Base-by-base conservation (phyloP, 2,329 filamentous ascomycete species). In the Ophiostoma sp. region DNA sequence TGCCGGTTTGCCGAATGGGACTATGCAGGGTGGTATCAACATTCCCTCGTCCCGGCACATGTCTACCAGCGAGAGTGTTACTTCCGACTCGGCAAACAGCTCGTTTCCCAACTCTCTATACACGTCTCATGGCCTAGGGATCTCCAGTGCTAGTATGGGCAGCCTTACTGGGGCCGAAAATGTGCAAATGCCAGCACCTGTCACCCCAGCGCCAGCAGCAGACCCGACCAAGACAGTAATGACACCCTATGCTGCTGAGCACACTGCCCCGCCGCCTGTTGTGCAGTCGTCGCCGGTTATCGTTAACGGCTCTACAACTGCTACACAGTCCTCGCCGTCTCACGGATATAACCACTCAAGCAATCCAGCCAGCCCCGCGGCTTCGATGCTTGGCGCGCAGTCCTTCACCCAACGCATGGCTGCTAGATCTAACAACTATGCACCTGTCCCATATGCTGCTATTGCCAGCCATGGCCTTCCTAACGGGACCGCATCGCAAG, bases 251-350 rank as follows among this genome's bases (percentile, higher is more conserved):
- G 69, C 74, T 36, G 71, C 70, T 15, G 77, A 78, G 23, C 20
- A 13, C 8, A n/a, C 20, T 7, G 72, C 75, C 27, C 76, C 48
- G 27, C 27, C 66, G 11, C 33, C 33, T 8, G n/a, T 31, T 6
- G 67, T 68, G 39, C 35, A 80, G 8, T 81, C 84, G 13, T 77
- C 79, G 27, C 85, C 86, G 0, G 76, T 87, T 2, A 82, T 87
- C 11, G 85, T 86, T 3, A 85, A 85, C 69, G 83, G 83, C 4
- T 83, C 83, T 2, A 72, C 69, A 1, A 72, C 75, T 31, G 71
- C 73, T 1, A 72, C 76, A 1, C 17, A 68, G 35, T 62, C 70
- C 6, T 68, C 64, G 27, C 66, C 68, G 6, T 27, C 41, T 13
- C 36, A 44, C 4, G 36, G 41, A 23, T 57, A 62, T n/a, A 36